A percentile compares a stretch with the other conserved stretches of the same genome.
Evolutionary conservation across 139 green algal genomes (phyloP).

Genomic region (Bryopsis sp.): DNA sequence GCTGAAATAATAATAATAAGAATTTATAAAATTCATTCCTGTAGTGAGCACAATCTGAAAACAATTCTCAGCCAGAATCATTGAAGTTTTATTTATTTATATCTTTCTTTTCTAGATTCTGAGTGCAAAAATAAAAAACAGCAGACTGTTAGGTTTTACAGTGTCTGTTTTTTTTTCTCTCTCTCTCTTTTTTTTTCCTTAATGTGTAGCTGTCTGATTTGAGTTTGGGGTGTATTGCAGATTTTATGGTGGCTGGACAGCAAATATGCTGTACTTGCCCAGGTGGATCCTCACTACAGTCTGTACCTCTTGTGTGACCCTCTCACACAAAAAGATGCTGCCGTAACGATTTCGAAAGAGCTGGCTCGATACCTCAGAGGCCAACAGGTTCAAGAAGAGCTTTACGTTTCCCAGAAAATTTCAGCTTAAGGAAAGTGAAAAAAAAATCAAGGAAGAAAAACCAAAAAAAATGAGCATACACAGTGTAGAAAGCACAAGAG

Average conservation of each 20-base stretch:
- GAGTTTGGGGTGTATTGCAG: slow-evolving; percentile 7
- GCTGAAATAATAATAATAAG: background rate
- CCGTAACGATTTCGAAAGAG: slow-evolving; percentile 4
- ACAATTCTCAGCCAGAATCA: slow-evolving; percentile 5
- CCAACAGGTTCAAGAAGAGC: slow-evolving; percentile 13
- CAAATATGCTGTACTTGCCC: background rate
- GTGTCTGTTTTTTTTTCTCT: no score
- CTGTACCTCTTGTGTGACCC: slow-evolving; percentile 16
- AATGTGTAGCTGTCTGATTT: no score
- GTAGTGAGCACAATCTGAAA: background rate
- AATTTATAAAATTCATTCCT: background rate
- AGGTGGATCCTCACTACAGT: background rate
- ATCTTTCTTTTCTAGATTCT: no score
- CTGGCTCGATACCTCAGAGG: slow-evolving; percentile 1
- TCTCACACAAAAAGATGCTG: slow-evolving; percentile 11
- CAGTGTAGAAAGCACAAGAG: no score
- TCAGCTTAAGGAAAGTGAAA: no score
- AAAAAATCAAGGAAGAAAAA: no score
- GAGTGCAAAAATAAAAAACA: no score
- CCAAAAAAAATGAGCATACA: no score
- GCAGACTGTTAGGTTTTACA: no score
- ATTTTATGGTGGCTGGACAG: slow-evolving; percentile 9
- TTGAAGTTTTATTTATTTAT: no score
- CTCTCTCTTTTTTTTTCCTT: no score
- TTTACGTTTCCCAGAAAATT: no score